Evolutionary conservation across 108 stramenopile species (phyloP), one percentile per base, ranked within the genome.

Genomic region (Aurantiochytrium sp.): DNA sequence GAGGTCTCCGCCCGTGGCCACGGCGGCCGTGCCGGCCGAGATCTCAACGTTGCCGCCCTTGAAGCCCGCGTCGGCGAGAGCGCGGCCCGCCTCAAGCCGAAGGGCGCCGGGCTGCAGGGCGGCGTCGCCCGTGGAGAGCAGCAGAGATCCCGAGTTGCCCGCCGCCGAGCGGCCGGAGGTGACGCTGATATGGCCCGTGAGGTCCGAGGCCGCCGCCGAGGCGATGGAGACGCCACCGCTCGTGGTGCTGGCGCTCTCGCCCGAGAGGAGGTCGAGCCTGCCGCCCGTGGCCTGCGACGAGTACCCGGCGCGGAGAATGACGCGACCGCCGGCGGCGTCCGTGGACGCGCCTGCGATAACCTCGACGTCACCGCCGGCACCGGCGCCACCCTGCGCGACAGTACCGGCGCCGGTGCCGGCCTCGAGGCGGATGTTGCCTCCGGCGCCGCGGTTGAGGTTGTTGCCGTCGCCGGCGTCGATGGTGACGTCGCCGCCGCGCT

Each of bases 371-470:
- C 92, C 92, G 4, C 92, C 92, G 30, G 30, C 69, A 15, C 92
- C 92, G 32, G 86, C 91, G 39, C 92, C 92, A 4, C 92, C 92
- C 34, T 65, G 86, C 2, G 86, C 86, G 54, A 88, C 90, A 15
- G 68, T 52, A 3, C 92, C 92, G 37, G 37, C 30, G n/a, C 89
- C 92, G 19, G 27, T 69, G 12, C 92, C 92, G 1, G 90, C 92
- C 21, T 27, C 24, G 55, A 93, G 32, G 3, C 36, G 31, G 27
- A 91, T 54, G 4, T 48, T 42, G 12, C 92, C 92, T 37, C 92
- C 92, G 1, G 54, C 87, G 37, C 92, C 92, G 24, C 92, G 91
- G 24, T 90, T 88, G 17, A 65, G 89, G 65, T 85, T 93, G 37
- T 45, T 30, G 4, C 92, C 92, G 37, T 48, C 41, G 3, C 92